Percentiles rank a stretch among this genome's conserved stretches.
phyloP scores from a whole-genome alignment of 257 asterid genomes.

The Catharanthus roseus region DNA sequence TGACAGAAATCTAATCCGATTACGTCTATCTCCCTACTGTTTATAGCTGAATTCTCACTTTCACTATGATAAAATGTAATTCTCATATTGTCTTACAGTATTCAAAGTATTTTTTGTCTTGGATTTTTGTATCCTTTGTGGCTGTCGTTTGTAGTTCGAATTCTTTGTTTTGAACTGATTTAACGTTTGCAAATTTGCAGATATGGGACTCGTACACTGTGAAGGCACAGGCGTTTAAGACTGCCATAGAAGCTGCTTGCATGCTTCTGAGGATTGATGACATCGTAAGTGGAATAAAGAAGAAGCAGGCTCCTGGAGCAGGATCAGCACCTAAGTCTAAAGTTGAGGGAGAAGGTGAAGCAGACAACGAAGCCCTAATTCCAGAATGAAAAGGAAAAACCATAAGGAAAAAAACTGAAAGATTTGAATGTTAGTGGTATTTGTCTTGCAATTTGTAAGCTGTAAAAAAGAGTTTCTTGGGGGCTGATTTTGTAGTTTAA shows the following conservation, averaged over 20 bases:
- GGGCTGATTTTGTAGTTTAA: conserved; percentile 1
- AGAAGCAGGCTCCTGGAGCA: conserved; percentile 79
- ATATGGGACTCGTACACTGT: conserved; percentile 95
- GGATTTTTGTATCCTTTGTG: background rate
- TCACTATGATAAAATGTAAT: background rate
- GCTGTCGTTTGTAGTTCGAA: background rate
- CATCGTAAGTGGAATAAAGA: conserved; percentile 90
- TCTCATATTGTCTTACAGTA: background rate
- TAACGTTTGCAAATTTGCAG: conserved; percentile 28
- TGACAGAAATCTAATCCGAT: too few species aligned
- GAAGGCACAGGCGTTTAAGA: conserved; percentile 89
- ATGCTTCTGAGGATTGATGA: conserved; percentile 95
- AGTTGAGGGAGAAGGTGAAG: conserved; percentile 73
- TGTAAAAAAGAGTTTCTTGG: conserved; percentile 3
- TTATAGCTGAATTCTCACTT: background rate
- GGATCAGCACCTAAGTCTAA: conserved; percentile 61
- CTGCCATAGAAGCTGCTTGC: conserved; percentile 95
- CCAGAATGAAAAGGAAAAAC: conserved; percentile 58
- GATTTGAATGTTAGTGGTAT: background rate
- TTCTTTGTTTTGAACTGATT: background rate
- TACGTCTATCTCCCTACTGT: too few species aligned
- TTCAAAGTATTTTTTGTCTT: background rate
- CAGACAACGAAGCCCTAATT: conserved; percentile 79
- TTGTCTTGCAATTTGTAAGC: conserved; percentile 2
- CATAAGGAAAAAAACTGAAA: background rate